Conservation (phyloP, 2,329 filamentous ascomycete genomes). For the Penicillium expansum region DNA sequence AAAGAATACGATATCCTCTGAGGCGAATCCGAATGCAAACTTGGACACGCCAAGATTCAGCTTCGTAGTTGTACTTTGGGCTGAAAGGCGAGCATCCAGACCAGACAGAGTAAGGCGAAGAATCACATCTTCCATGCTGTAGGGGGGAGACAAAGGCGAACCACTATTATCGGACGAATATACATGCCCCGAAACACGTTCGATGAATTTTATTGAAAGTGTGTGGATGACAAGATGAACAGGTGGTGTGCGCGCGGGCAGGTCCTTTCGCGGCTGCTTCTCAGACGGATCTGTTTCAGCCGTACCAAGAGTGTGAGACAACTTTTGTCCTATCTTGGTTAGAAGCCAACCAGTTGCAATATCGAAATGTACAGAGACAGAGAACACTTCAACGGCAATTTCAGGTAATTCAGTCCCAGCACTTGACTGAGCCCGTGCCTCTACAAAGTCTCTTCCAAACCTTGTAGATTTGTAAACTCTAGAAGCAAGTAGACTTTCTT, state of each 20-base stretch:
- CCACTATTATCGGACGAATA: conserved; percentile 20
- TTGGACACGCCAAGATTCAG: conserved; percentile 38
- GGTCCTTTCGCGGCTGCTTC: conserved; percentile 6
- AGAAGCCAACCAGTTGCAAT: conserved; percentile 44
- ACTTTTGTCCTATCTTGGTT: conserved; percentile 36
- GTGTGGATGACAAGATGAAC: conserved; percentile 30
- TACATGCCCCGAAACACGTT: conserved; percentile 33
- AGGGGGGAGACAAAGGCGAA: conserved; percentile 17
- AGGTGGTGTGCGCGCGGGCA: conserved; percentile 10
- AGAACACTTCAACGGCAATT: conserved; percentile 34
- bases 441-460: conserved; percentile 12
- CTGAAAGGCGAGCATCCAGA: conserved; percentile 25
- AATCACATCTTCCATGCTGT: conserved; percentile 33
- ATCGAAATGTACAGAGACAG: conserved; percentile 36
- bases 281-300: conserved; percentile 9
- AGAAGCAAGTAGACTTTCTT: conserved; percentile 28
- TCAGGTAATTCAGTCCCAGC: conserved; percentile 8
- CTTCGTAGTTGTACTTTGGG: conserved; percentile 22
- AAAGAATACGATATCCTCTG: conserved; percentile 53
- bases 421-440: conserved; percentile 2
- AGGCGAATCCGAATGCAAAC: conserved; percentile 49
- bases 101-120: conserved; percentile 31
- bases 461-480: conserved; percentile 22
- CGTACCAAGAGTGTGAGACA: conserved; percentile 22
- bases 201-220: conserved; percentile 38